Evolutionary conservation across 305 asterid species (phyloP), one percentile per base, ranked within the genome.

Genomic region (Fraxinus paxiana): DNA sequence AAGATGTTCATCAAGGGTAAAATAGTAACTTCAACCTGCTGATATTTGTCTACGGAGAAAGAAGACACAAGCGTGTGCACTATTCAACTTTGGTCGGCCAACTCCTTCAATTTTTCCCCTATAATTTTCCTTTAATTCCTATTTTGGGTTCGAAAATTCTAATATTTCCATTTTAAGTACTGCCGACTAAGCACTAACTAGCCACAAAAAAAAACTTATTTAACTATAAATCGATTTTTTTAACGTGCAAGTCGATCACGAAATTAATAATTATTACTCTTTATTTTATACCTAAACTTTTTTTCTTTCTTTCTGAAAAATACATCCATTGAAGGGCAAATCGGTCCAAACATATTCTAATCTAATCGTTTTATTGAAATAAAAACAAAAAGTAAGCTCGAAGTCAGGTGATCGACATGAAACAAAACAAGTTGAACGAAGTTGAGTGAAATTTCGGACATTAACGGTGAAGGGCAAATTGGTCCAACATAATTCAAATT

Each of bases 151-250:
- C 48, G 46, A 46, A 28, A 73, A 18, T 78, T 84, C 41, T 30
- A 31, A 15, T 63, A 33, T 51, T 6, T 41, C 73, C 48, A 79
- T 80, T 70, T 78, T 78, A 75, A 75, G 54, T 83, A 3, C 35
- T 75, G 85, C 89, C 87, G 87, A 75, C 82, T 63, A 35, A 71
- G 80, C 86, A 81, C 83, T 71, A 38, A 10, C 48, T 31, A 54
- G 24, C 46, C 38, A 54, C 5, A 51, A 41, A 0, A 51, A 15
- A 18, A 54, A 17, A 17, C 65, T 18, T 17, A 17, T 54, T 13
- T 51, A 73, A 22, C 76, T 37, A 4, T 15, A 38, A 43, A 73
- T 28, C 69, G 3, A 26, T 13, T 2, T 18, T 33, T 18, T 46
- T 13, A 61, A 48, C 10, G 3, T 17, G 24, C 3, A 51, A 51